Conservation (phyloP, 176 grass and related monocot species). For the Poa pratensis region DNA sequence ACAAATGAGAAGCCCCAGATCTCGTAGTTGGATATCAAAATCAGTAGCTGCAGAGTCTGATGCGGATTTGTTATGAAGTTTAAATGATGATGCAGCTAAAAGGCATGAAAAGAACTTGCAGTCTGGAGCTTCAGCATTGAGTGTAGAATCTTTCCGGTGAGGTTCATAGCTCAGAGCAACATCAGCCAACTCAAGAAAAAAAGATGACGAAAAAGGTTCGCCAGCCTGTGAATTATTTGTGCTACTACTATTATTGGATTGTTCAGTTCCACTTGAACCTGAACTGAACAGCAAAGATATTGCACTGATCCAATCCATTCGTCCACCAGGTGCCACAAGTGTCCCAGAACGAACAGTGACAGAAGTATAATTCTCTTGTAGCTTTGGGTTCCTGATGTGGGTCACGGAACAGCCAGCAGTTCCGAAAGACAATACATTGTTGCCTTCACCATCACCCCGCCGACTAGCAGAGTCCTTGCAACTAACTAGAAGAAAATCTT, state of each 20-base stretch:
- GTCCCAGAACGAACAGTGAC: constrained; percentile 74
- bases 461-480: constrained; percentile 71
- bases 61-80: constrained; percentile 69
- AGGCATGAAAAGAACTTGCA: constrained; percentile 62
- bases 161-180: constrained; percentile 94
- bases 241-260: constrained; percentile 41
- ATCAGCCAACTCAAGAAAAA: constrained; percentile 93
- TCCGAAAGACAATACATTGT: constrained; percentile 77
- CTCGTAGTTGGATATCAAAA: constrained; percentile 80
- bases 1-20: constrained; percentile 88
- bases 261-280: constrained; percentile 54
- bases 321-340: constrained; percentile 86
- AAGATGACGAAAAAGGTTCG: constrained; percentile 51
- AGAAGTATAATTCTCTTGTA: constrained; percentile 74
- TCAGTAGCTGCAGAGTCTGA: constrained; percentile 51
- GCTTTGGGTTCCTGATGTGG: constrained; percentile 75
- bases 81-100: constrained; percentile 94
- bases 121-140: constrained; percentile 46
- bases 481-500: constrained; percentile 76
- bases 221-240: constrained; percentile 41
- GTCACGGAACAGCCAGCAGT: constrained; percentile 73
- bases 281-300: constrained; percentile 72
- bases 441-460: constrained; percentile 88
- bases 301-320: constrained; percentile 89
- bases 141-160: constrained; percentile 47